A percentile compares a stretch with the other conserved stretches of the same genome.
Conservation (phyloP, 139 green algal species). For the Haematococcus sp. region DNA sequence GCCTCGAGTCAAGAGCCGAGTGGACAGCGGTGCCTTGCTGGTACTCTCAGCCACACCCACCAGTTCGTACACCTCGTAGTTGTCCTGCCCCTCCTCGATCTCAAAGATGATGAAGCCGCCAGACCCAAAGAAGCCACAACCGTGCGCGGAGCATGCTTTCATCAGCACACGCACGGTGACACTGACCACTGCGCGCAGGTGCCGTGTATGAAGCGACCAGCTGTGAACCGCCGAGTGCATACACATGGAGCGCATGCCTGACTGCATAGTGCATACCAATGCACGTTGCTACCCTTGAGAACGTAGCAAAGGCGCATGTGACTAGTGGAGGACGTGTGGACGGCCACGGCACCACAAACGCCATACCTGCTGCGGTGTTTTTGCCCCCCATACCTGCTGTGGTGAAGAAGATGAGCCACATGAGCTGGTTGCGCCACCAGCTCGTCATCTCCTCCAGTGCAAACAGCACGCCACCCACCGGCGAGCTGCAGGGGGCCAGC, state of each 20-base stretch:
- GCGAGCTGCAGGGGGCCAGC: conserved; percentile 21
- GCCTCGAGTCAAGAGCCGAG: too few relatives aligned
- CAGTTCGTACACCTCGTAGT: conserved; percentile 71
- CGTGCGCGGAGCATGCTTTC: conserved; percentile 48
- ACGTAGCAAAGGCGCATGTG: too few relatives aligned
- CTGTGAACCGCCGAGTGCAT: too few relatives aligned
- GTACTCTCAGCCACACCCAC: too few relatives aligned
- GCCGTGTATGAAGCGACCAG: not conserved
- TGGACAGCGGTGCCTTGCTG: too few relatives aligned
- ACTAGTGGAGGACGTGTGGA: too few relatives aligned
- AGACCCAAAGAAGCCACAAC: conserved; percentile 70
- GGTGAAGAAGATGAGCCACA: conserved; percentile 84
- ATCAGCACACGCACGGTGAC: conserved; percentile 61
- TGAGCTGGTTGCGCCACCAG: conserved; percentile 66
- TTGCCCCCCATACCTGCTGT: conserved; percentile 50
- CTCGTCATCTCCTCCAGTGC: conserved; percentile 80
- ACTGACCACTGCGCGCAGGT: conserved; percentile 34
- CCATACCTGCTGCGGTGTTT: not conserved
- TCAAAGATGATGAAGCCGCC: conserved; percentile 81
- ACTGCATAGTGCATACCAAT: too few relatives aligned
- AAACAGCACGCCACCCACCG: conserved; percentile 85
- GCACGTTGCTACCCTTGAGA: too few relatives aligned
- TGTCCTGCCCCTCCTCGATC: conserved; percentile 64
- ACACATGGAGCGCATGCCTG: too few relatives aligned
- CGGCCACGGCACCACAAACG: too few relatives aligned